A percentile compares a stretch with the other conserved stretches of the same genome.
These are phyloP conservation scores for Wakefieldia striispora DNA, from an alignment of 768 basidiomycete genomes.

Conservation along the genomic window DNA sequence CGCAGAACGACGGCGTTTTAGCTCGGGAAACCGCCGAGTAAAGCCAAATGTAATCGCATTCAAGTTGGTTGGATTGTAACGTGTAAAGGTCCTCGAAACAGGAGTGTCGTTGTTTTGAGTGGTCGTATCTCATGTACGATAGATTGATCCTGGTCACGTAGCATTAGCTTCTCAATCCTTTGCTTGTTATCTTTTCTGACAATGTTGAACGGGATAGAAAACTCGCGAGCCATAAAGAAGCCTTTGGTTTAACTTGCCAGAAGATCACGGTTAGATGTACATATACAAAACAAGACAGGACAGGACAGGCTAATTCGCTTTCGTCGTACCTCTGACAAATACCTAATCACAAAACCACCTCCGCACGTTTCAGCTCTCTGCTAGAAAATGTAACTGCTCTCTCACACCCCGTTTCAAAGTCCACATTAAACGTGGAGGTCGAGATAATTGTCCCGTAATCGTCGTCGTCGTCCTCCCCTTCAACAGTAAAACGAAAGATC, in stretches of 20 bases:
- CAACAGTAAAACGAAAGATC: slow-evolving; percentile 22
- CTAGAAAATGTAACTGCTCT: slow-evolving; percentile 27
- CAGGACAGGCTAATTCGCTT: slow-evolving; percentile 1
- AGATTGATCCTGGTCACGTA: no score
- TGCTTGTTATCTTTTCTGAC: no score
- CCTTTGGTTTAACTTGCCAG: not conserved
- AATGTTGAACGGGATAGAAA: no score
- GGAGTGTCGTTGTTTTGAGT: no score
- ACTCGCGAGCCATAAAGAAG: not conserved
- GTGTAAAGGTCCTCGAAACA: no score
- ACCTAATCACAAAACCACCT: not conserved
- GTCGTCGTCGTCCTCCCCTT: slow-evolving; percentile 21
- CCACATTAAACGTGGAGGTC: slow-evolving; percentile 14
- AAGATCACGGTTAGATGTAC: slow-evolving; percentile 14
- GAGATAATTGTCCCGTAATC: slow-evolving; percentile 27
- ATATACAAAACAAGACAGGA: slow-evolving; percentile 20
- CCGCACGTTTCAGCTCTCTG: slow-evolving; percentile 5
- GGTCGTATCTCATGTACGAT: no score
- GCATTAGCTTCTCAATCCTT: no score
- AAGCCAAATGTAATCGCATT: no score
- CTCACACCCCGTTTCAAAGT: slow-evolving; percentile 26
- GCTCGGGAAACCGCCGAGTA: no score
- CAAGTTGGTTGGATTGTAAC: no score
- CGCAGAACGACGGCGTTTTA: slow-evolving; percentile 5
- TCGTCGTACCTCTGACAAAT: not conserved